phyloP scores from a whole-genome alignment of 371 early-diverging fungal genomes.

The Fennellomyces sp. region DNA sequence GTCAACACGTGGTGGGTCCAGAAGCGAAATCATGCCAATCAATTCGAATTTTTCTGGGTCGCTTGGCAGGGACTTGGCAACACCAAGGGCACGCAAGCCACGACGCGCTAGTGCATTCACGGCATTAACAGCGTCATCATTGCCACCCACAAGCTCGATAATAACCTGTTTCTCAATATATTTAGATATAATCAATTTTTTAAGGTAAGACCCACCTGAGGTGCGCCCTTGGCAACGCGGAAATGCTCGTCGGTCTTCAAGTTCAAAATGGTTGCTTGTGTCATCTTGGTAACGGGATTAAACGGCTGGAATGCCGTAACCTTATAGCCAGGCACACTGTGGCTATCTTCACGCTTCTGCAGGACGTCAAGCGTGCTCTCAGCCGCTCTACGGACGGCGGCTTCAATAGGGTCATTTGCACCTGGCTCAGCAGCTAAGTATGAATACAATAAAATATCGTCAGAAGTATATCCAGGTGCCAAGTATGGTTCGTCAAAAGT shows the following conservation, averaged over 20 bases:
- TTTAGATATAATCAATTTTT: too few relatives aligned
- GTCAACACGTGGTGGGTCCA: conserved; percentile 80
- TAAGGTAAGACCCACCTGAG: conserved; percentile 84
- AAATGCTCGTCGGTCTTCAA: conserved; percentile 71
- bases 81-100: conserved; percentile 79
- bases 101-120: conserved; percentile 86
- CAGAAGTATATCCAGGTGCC: conserved; percentile 66
- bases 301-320: conserved; percentile 89
- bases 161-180: neutral
- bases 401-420: conserved; percentile 93
- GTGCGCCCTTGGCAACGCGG: conserved; percentile 93
- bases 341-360: conserved; percentile 73
- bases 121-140: conserved; percentile 64
- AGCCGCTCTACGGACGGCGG: conserved; percentile 88
- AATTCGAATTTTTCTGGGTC: conserved; percentile 12
- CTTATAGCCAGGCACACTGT: conserved; percentile 83
- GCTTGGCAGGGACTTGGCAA: neutral
- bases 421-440: conserved; percentile 91
- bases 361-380: conserved; percentile 88
- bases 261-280: conserved; percentile 79
- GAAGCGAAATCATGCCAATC: conserved; percentile 78
- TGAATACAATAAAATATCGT: conserved; percentile 86
- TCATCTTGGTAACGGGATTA: conserved; percentile 90
- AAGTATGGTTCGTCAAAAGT: conserved; percentile 90
- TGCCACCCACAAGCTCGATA: conserved; percentile 9